Percentiles rank a stretch among this genome's conserved stretches.
These are phyloP conservation scores for Steccherinum ochraceum DNA, from an alignment of 768 basidiomycete species.

Conservation along the genomic window DNA sequence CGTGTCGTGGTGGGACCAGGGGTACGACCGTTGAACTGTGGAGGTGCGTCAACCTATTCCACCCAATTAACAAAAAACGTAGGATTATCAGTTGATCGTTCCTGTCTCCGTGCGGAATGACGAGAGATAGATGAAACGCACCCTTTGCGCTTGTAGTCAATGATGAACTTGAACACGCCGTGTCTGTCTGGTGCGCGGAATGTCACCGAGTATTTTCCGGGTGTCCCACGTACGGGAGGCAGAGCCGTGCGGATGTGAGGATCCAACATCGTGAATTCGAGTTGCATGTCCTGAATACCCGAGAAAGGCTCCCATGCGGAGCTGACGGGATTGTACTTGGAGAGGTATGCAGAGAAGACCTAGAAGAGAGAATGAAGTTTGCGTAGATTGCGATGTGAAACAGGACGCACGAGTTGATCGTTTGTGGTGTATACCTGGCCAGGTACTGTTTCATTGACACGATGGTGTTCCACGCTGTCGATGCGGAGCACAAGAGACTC, in stretches of 20 bases:
- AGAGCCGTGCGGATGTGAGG: conserved; percentile 88
- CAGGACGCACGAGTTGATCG: conserved; percentile 63
- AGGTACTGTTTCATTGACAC: conserved; percentile 54
- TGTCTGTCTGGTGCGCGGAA: conserved; percentile 94
- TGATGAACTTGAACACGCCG: conserved; percentile 96
- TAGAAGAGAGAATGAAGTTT: conserved; percentile 23
- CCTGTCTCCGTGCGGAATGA: not conserved
- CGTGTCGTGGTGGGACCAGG: conserved; percentile 90
- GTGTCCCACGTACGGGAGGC: conserved; percentile 43
- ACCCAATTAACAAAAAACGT: not conserved
- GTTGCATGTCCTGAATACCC: conserved; percentile 71
- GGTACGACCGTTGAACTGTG: conserved; percentile 70
- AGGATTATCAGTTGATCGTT: no score
- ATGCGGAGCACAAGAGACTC: conserved; percentile 78
- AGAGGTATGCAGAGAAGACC: conserved; percentile 73
- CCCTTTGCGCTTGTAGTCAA: conserved; percentile 89
- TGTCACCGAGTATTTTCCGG: conserved; percentile 70
- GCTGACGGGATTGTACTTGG: conserved; percentile 52
- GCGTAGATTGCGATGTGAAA: not conserved
- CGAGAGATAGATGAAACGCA: conserved; percentile 29
- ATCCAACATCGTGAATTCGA: conserved; percentile 99
- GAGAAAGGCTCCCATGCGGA: conserved; percentile 68
- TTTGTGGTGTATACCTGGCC: conserved; percentile 78
- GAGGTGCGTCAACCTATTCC: conserved; percentile 64
- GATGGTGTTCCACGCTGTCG: conserved; percentile 67